Evolutionary conservation across 306 rosid species (phyloP).

Genomic region (Mimosa pudica): DNA sequence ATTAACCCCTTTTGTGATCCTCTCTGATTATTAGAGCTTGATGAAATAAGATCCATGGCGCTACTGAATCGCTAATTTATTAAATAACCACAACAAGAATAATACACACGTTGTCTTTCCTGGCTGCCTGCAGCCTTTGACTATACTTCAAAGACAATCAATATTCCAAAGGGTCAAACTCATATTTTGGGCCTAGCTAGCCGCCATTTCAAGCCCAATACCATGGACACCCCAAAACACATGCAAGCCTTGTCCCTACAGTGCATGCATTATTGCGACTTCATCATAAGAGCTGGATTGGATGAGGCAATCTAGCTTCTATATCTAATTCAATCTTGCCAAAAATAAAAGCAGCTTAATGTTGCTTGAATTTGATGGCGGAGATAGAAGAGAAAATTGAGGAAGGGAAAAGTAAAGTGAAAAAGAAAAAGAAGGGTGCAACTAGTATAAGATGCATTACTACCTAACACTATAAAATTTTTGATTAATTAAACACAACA

Average conservation of each 20-base stretch:
- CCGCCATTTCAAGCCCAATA: background rate
- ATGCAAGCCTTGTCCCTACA: background rate
- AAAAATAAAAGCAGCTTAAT: too few species aligned
- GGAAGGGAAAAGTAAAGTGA: too few species aligned
- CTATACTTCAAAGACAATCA: background rate
- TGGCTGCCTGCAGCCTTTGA: background rate
- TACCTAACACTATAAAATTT: too few species aligned
- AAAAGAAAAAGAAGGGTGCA: too few species aligned
- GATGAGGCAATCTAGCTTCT: too few species aligned
- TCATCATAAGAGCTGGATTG: too few species aligned
- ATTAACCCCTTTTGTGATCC: constrained; percentile 37
- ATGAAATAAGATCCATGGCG: constrained; percentile 48
- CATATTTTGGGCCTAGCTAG: background rate
- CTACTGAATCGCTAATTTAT: background rate
- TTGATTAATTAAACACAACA: too few species aligned
- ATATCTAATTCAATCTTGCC: too few species aligned
- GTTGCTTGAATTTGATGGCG: too few species aligned
- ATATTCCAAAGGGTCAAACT: background rate
- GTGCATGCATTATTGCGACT: background rate
- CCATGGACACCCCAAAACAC: background rate
- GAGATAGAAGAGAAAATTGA: too few species aligned
- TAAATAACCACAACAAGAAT: background rate
- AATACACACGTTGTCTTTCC: background rate
- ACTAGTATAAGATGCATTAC: too few species aligned
- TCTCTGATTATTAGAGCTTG: constrained; percentile 20